phyloP scores from a whole-genome alignment of 768 basidiomycete genomes.

The Steccherinum ochraceum region DNA sequence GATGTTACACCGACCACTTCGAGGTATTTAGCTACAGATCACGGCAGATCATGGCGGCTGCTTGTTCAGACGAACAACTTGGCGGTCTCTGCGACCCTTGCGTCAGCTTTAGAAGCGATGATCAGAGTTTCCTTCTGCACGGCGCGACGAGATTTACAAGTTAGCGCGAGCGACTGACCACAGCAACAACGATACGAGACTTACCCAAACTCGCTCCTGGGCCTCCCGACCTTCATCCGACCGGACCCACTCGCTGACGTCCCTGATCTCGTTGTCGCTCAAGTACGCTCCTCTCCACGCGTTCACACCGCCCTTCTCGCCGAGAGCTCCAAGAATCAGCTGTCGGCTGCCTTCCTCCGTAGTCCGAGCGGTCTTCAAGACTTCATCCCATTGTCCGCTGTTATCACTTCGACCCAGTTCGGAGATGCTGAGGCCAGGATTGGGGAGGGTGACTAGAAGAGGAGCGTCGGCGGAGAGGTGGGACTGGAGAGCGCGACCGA shows the following conservation, averaged over 20 bases:
- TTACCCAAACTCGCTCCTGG: slow-evolving; percentile 29
- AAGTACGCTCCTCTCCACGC: slow-evolving; percentile 22
- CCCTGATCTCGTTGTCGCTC: slow-evolving; percentile 18
- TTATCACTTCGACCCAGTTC: no score
- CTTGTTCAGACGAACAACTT: no score
- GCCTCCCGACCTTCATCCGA: slow-evolving; percentile 25
- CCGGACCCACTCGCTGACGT: slow-evolving; percentile 28
- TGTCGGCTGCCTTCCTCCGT: slow-evolving; percentile 31
- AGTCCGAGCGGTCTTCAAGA: slow-evolving; percentile 20
- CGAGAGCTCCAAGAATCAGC: slow-evolving; percentile 27
- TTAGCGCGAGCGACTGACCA: no score
- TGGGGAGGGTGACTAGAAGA: slow-evolving; percentile 24
- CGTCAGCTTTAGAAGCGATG: not conserved
- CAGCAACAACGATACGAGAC: slow-evolving; percentile 2
- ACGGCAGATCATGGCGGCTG: no score
- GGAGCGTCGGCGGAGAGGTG: slow-evolving; percentile 23
- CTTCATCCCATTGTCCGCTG: slow-evolving; percentile 10
- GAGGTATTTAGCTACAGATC: no score
- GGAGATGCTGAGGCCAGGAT: no score
- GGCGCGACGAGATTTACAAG: not conserved
- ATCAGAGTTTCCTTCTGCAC: not conserved
- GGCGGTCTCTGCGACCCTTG: not conserved
- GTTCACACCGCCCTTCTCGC: slow-evolving; percentile 12
- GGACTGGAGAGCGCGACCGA: slow-evolving; percentile 13
- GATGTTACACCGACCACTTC: no score